phyloP scores from a whole-genome alignment of 805 yeast species.

The Wickerhamiella occidentalis region DNA sequence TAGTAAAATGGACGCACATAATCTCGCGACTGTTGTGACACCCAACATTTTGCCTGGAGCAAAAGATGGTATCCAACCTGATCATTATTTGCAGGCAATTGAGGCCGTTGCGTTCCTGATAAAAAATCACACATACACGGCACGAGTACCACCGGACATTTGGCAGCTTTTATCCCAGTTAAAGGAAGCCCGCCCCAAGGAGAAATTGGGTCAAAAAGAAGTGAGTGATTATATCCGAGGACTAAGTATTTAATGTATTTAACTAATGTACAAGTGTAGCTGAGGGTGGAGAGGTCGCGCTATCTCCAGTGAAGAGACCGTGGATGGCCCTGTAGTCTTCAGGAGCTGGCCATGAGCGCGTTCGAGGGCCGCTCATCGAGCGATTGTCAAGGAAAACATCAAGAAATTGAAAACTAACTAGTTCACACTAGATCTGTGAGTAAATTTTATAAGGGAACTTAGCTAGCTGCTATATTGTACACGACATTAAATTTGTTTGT shows the following conservation, averaged over 20 bases:
- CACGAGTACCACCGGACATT: constrained; percentile 61
- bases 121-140: constrained; percentile 65
- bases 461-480: too few relatives aligned
- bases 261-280: neutral
- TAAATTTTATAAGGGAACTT: too few relatives aligned
- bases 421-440: too few relatives aligned
- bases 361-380: too few relatives aligned
- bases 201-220: constrained; percentile 6
- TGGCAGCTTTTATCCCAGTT: constrained; percentile 38
- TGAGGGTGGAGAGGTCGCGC: too few relatives aligned
- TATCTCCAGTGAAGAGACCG: too few relatives aligned
- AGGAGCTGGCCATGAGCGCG: too few relatives aligned
- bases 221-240: constrained; percentile 1
- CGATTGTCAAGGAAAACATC: too few relatives aligned
- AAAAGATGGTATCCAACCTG: constrained; percentile 20
- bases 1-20: constrained; percentile 92
- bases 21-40: constrained; percentile 87
- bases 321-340: too few relatives aligned
- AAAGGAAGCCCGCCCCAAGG: constrained; percentile 18
- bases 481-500: too few relatives aligned
- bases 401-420: too few relatives aligned
- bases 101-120: constrained; percentile 81
- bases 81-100: constrained; percentile 66
- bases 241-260: constrained; percentile 4
- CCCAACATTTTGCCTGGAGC: constrained; percentile 65